Percentiles rank a stretch among this genome's conserved stretches.
These are phyloP conservation scores for Bertia moriformis DNA, from an alignment of 2,329 filamentous ascomycete genomes.

Conservation along the genomic window DNA sequence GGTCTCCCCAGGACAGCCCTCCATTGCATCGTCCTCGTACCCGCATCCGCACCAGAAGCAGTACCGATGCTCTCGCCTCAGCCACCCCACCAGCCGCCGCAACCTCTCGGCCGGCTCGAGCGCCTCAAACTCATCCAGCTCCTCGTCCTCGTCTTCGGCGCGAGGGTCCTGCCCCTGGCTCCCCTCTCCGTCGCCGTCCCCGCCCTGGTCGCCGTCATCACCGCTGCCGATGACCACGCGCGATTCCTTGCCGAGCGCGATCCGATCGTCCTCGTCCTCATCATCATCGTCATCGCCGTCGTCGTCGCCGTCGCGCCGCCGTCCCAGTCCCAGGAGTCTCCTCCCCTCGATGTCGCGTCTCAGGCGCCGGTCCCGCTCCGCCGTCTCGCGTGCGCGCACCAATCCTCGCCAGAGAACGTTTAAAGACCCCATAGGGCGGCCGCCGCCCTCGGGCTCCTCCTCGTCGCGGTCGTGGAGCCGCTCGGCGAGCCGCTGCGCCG, in stretches of 20 bases:
- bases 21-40: background rate
- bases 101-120: background rate
- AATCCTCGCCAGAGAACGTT: background rate
- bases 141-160: too few relatives aligned
- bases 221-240: background rate
- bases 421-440: background rate
- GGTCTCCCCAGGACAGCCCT: background rate
- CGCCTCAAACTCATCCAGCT: background rate
- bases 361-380: background rate
- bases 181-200: too few relatives aligned
- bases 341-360: background rate
- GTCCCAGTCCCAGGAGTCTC: too few relatives aligned
- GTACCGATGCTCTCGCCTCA: background rate
- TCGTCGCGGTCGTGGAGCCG: background rate
- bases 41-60: background rate
- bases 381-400: background rate
- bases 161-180: too few relatives aligned
- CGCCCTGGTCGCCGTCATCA: background rate
- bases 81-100: background rate
- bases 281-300: background rate
- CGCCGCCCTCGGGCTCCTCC: background rate
- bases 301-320: too few relatives aligned
- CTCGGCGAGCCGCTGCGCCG: background rate
- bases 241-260: background rate
- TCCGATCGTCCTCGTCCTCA: background rate